Evolutionary conservation across 176 grass and related monocot genomes (phyloP).

Genomic region (Lolium multiflorum): DNA sequence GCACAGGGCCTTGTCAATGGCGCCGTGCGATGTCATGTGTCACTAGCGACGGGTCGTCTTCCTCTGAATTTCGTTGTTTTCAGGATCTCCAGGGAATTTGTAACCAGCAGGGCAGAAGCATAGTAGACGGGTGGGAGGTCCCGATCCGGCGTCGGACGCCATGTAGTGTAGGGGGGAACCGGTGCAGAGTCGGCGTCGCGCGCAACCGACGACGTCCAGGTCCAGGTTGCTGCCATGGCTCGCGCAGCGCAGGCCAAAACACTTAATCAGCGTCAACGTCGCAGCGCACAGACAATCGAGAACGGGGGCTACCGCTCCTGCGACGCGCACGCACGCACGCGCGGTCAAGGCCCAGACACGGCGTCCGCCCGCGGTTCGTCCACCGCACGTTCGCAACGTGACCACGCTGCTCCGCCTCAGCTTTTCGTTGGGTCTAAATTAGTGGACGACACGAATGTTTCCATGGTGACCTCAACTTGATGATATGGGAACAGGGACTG

Average conservation of each 20-base stretch:
- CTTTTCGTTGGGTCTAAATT: background rate
- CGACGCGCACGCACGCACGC: background rate
- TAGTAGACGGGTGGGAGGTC: conserved; percentile 10
- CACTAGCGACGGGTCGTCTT: background rate
- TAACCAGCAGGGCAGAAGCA: background rate
- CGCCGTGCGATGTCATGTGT: background rate
- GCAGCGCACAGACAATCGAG: too few relatives aligned
- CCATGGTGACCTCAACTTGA: background rate
- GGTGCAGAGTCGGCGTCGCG: conserved; percentile 53
- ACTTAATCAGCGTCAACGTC: background rate
- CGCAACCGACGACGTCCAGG: conserved; percentile 41
- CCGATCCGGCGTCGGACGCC: background rate
- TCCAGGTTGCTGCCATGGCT: background rate
- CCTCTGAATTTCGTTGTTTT: background rate
- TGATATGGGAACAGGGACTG: background rate
- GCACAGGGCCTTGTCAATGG: background rate
- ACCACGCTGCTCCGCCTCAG: background rate
- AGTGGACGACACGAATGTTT: conserved; percentile 31
- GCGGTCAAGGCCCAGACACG: background rate
- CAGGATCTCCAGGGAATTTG: too few relatives aligned
- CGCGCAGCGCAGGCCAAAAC: background rate
- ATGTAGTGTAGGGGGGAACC: background rate
- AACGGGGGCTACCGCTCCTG: too few relatives aligned
- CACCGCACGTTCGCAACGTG: conserved; percentile 43
- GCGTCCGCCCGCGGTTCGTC: background rate